These are phyloP conservation scores for Phtheirospermum japonicum DNA, from an alignment of 257 asterid species.

Conservation along the genomic window DNA sequence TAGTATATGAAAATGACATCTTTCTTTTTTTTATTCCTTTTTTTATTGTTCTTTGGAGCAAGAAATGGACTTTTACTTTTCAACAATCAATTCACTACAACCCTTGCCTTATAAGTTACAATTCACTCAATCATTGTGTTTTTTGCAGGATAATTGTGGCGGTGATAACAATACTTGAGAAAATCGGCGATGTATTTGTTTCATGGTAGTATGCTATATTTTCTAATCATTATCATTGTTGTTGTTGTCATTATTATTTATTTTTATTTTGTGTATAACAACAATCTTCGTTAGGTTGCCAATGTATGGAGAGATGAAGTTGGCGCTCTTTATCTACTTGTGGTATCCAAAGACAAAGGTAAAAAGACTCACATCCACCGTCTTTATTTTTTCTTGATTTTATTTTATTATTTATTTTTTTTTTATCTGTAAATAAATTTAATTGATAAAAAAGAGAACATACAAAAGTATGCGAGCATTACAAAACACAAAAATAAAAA, in stretches of 20 bases:
- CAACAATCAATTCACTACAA: not conserved
- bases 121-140: too few species aligned
- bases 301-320: constrained; percentile 80
- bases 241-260: not conserved
- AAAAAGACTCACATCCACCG: not conserved
- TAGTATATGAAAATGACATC: not conserved
- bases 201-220: constrained; percentile 75
- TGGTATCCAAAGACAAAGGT: constrained; percentile 94
- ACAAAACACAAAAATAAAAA: too few species aligned
- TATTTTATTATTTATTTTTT: not conserved
- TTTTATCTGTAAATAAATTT: too few species aligned
- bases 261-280: not conserved
- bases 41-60: not conserved
- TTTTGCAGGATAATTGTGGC: constrained; percentile 79
- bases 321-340: constrained; percentile 87
- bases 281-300: constrained; percentile 57
- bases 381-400: not conserved
- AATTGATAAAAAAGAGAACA: too few species aligned
- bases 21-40: not conserved
- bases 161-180: constrained; percentile 61
- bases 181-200: constrained; percentile 54
- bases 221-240: not conserved
- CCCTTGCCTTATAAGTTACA: not conserved
- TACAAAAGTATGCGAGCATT: too few species aligned
- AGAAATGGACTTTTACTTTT: not conserved